Evolutionary conservation across 345 rosid species (phyloP).

Genomic region (Citrus unshiu): DNA sequence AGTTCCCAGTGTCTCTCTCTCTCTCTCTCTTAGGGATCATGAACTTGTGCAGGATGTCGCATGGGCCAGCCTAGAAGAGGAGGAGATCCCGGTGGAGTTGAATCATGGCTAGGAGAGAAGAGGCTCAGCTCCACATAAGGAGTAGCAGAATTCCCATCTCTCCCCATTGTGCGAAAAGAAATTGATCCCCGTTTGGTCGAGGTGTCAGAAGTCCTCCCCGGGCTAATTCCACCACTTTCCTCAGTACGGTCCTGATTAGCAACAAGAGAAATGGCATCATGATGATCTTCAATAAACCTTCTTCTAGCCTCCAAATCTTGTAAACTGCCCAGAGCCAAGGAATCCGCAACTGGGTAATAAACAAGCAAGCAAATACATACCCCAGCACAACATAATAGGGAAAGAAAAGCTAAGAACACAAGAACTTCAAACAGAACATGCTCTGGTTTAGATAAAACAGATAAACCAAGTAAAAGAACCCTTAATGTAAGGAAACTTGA

Average conservation of each 20-base stretch:
- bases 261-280: conserved; percentile 54
- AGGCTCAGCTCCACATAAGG: conserved; percentile 63
- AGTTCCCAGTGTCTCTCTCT: conserved; percentile 19
- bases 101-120: conserved; percentile 57
- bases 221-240: conserved; percentile 44
- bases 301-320: conserved; percentile 61
- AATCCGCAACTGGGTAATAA: conserved; percentile 85
- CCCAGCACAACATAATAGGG: conserved; percentile 66
- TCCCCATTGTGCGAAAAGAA: conserved; percentile 47
- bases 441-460: conserved; percentile 71
- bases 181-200: conserved; percentile 64
- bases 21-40: conserved; percentile 20
- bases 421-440: conserved; percentile 70
- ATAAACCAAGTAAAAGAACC: conserved; percentile 77
- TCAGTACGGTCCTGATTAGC: conserved; percentile 48
- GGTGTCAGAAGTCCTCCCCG: conserved; percentile 50
- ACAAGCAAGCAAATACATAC: conserved; percentile 81
- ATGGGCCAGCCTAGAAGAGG: conserved; percentile 60
- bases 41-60: conserved; percentile 30
- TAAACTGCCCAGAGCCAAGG: conserved; percentile 72
- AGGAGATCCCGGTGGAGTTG: conserved; percentile 50
- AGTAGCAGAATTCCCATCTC: conserved; percentile 44
- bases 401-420: conserved; percentile 74
- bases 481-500: conserved; percentile 81
- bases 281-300: conserved; percentile 41